Evolutionary conservation across 208 protist species (phyloP).

Genomic region (Angomonas ambiguus): DNA sequence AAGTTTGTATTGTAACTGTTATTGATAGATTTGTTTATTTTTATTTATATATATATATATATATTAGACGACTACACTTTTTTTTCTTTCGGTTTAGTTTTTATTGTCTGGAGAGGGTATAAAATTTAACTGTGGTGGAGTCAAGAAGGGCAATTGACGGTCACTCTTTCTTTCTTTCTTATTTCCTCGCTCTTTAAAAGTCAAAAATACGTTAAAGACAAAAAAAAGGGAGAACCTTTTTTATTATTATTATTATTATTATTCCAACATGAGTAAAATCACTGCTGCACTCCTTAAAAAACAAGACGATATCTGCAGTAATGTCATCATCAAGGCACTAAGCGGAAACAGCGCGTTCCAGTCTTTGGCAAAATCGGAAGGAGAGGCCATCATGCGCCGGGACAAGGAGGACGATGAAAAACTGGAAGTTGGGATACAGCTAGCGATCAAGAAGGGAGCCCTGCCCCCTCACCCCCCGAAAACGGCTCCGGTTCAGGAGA

Average conservation of each 20-base stretch:
- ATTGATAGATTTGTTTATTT: background rate
- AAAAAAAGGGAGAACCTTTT: background rate
- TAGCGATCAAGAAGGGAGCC: constrained; percentile 64
- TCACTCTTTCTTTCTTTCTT: constrained; percentile 9
- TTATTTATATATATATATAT: constrained; percentile 2
- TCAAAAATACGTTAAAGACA: background rate
- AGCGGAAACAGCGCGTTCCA: constrained; percentile 41
- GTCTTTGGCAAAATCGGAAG: constrained; percentile 56
- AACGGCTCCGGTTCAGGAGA: constrained; percentile 19
- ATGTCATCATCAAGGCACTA: constrained; percentile 54
- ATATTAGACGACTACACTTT: too few relatives aligned
- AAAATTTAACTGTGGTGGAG: too few relatives aligned
- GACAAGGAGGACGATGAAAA: constrained; percentile 88
- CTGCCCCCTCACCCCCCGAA: constrained; percentile 30
- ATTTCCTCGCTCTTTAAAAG: constrained; percentile 17
- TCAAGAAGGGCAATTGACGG: background rate
- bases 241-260: background rate
- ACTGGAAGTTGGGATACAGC: constrained; percentile 79
- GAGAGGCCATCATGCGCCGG: constrained; percentile 60
- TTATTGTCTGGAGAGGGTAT: too few relatives aligned
- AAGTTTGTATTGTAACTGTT: background rate
- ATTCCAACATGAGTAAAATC: constrained; percentile 14
- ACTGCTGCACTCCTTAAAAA: constrained; percentile 50
- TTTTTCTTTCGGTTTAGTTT: too few relatives aligned
- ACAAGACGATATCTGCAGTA: constrained; percentile 84